phyloP scores from a whole-genome alignment of 192 early-diverging fungal genomes.

The Obelidium mucronatum region DNA sequence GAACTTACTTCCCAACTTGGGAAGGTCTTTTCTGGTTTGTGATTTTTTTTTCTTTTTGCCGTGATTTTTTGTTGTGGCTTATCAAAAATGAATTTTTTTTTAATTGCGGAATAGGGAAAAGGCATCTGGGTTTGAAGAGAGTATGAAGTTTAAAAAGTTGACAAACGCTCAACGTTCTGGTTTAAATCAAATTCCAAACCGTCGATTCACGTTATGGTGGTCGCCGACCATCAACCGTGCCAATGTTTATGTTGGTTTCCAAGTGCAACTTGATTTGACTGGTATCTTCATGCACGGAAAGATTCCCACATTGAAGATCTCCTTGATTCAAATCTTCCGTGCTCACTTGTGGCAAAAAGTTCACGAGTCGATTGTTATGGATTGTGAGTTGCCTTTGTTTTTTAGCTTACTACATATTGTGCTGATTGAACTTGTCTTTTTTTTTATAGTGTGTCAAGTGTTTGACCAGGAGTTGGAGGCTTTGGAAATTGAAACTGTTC shows the following conservation, averaged over 20 bases:
- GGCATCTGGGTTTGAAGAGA: constrained; percentile 40
- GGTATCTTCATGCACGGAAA: constrained; percentile 99
- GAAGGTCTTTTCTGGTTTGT: constrained; percentile 97
- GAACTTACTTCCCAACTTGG: constrained; percentile 98
- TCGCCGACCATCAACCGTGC: constrained; percentile 97
- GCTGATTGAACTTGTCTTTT: constrained; percentile 1
- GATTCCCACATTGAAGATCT: constrained; percentile 99
- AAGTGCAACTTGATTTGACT: constrained; percentile 98
- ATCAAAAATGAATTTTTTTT: constrained; percentile 20
- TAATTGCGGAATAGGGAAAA: constrained; percentile 35
- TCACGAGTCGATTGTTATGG: constrained; percentile 85
- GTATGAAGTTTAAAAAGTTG: constrained; percentile 86
- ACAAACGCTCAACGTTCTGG: constrained; percentile 98
- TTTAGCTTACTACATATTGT: not conserved
- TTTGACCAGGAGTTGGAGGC: constrained; percentile 98
- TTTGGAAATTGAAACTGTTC: constrained; percentile 97
- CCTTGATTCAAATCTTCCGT: constrained; percentile 97
- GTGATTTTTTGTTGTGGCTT: not conserved
- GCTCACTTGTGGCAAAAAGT: constrained; percentile 99
- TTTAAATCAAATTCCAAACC: constrained; percentile 99
- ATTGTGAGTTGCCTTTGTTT: constrained; percentile 33
- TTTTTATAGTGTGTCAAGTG: constrained; percentile 73
- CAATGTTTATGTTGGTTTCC: constrained; percentile 99
- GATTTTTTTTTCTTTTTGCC: not conserved
- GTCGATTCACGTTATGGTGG: constrained; percentile 99